Evolutionary conservation across 257 asterid species (phyloP), one percentile per base, ranked within the genome.

Genomic region (Anisodus tanguticus): DNA sequence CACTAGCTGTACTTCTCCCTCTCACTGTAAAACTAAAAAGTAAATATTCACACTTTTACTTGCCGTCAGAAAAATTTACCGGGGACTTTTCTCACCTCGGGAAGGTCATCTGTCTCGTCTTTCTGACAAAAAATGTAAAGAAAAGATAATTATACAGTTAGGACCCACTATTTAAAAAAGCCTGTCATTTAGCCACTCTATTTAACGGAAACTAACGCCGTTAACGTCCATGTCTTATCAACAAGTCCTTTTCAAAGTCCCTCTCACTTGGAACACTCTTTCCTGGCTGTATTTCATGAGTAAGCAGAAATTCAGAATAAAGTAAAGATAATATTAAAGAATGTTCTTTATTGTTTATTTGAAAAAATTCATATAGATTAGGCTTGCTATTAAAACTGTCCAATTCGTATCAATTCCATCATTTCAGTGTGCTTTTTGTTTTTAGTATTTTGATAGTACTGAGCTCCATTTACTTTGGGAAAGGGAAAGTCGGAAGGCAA

Each of bases 31-130:
- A n/a, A n/a, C n/a, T n/a, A 58, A 62, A 70, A 70, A 70, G 79
- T 0, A 2, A 12, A 31, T 51, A 15, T 13, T 26, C 53, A 3
- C 5, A 43, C 15, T 86, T 87, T 89, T 43, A 77, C 88, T 86
- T 82, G 83, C 87, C 87, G 87, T 88, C 86, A 87, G 88, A 64
- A 67, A 84, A 82, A 60, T 68, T 88, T 83, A 88, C 84, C 88
- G 64, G 16, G 63, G n/a, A 82, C 85, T 82, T 82, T 80, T 55
- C 17, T 79, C 68, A 79, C 91, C 90, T 93, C 89, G 95, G 93
- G 93, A 91, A 92, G 90, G 91, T 80, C 87, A 88, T 82, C 31
- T 67, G 86, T 84, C 87, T 84, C 63, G 71, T 89, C 88, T 83
- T 77, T 72, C 93, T 88, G 95, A 91, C 93, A 87, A 16, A 10